phyloP scores from a whole-genome alignment of 805 yeast genomes.

The Starmera quercuum region DNA sequence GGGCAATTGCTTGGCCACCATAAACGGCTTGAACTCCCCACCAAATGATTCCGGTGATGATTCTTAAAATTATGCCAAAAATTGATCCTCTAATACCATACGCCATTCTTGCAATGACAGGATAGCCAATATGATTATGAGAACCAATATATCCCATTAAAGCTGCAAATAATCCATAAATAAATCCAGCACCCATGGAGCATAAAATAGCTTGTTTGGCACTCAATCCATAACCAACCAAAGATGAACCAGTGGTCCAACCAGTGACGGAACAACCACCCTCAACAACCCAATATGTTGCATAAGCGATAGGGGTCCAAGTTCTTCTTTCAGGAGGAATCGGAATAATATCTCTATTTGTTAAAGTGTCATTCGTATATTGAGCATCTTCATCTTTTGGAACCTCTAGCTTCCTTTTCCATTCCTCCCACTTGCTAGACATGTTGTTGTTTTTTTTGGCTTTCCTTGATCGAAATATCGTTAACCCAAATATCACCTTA shows the following conservation, averaged over 20 bases:
- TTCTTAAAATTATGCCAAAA: no score
- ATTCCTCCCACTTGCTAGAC: constrained; percentile 3
- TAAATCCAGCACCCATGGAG: constrained; percentile 19
- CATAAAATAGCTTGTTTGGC: constrained; percentile 21
- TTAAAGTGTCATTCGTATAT: constrained; percentile 20
- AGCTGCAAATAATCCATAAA: constrained; percentile 20
- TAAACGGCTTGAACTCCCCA: no score
- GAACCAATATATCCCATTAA: no score
- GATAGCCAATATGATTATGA: no score
- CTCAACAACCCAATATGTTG: constrained; percentile 30
- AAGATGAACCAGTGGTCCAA: constrained; percentile 27
- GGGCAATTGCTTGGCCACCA: no score
- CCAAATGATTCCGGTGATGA: no score
- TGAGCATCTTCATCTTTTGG: constrained; percentile 20
- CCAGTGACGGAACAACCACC: constrained; percentile 29
- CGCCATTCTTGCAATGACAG: no score
- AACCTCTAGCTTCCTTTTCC: constrained; percentile 15
- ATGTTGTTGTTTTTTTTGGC: no score
- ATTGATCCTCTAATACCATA: no score
- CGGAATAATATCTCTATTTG: constrained; percentile 32
- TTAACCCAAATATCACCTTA: no score
- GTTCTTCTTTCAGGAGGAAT: constrained; percentile 27
- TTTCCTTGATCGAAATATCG: no score
- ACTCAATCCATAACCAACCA: constrained; percentile 19
- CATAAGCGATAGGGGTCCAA: constrained; percentile 26